These are phyloP conservation scores for Pseudopediastrum boryanum DNA, from an alignment of 139 green algal genomes.

Conservation along the genomic window DNA sequence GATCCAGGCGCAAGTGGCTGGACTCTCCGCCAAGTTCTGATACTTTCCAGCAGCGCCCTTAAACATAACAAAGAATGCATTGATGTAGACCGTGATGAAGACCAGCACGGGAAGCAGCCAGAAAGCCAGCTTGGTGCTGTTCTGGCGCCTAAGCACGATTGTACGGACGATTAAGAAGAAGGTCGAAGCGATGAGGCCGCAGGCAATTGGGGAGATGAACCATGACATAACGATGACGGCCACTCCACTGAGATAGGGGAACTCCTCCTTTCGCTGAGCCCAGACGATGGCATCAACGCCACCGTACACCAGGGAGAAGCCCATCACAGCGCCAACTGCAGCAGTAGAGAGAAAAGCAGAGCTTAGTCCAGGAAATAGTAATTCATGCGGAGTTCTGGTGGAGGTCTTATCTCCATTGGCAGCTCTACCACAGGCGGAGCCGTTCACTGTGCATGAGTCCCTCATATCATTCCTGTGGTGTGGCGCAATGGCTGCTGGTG, in stretches of 20 bases:
- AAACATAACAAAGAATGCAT: constrained; percentile 27
- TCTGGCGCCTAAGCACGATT: constrained; percentile 50
- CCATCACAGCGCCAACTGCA: constrained; percentile 52
- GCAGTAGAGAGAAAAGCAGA: too few relatives aligned
- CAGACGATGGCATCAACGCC: constrained; percentile 36
- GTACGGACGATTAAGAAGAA: constrained; percentile 51
- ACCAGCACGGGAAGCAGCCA: constrained; percentile 58
- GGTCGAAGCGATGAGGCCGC: constrained; percentile 23
- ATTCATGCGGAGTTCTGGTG: too few relatives aligned
- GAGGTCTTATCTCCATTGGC: too few relatives aligned
- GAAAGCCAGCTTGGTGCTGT: constrained; percentile 47
- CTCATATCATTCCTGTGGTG: too few relatives aligned
- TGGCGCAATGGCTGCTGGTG: too few relatives aligned
- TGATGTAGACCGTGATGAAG: constrained; percentile 24
- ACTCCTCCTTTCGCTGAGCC: constrained; percentile 30
- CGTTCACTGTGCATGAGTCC: too few relatives aligned
- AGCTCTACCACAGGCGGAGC: too few relatives aligned
- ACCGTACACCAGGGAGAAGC: constrained; percentile 52
- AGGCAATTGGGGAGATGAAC: constrained; percentile 54
- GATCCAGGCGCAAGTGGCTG: constrained; percentile 15
- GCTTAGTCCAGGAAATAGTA: too few relatives aligned
- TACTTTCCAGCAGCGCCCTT: neutral
- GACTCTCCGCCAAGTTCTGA: neutral
- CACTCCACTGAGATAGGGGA: constrained; percentile 47
- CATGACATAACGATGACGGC: constrained; percentile 58